Evolutionary conservation across 371 early-diverging fungal species (phyloP).

Genomic region (Mucor velutinosus): DNA sequence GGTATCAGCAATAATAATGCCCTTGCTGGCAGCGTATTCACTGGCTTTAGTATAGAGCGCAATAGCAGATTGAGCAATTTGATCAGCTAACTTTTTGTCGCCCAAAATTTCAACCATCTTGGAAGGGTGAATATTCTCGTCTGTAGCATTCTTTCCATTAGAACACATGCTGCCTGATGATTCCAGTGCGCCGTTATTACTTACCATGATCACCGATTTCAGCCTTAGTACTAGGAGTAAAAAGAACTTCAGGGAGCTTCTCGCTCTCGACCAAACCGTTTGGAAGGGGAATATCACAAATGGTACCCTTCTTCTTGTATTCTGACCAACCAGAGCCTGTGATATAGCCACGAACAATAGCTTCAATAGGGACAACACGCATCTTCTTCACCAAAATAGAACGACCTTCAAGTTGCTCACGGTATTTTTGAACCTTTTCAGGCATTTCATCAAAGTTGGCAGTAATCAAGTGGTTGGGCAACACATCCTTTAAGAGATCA

Average conservation of each 20-base stretch:
- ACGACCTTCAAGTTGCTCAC: slow-evolving; percentile 84
- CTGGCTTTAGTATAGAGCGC: slow-evolving; percentile 56
- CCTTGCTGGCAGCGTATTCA: slow-evolving; percentile 79
- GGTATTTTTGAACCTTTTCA: slow-evolving; percentile 79
- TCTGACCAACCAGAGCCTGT: slow-evolving; percentile 96
- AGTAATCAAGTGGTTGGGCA: slow-evolving; percentile 95
- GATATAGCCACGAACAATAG: slow-evolving; percentile 97
- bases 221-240: slow-evolving; percentile 98
- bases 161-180: neutral
- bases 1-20: slow-evolving; percentile 98
- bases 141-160: slow-evolving; percentile 37
- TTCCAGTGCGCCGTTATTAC: neutral
- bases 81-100: slow-evolving; percentile 48
- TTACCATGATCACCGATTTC: slow-evolving; percentile 94
- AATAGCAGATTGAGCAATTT: slow-evolving; percentile 43
- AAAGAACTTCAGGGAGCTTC: slow-evolving; percentile 81
- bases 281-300: slow-evolving; percentile 90
- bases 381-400: slow-evolving; percentile 91
- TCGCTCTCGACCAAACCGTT: slow-evolving; percentile 82
- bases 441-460: slow-evolving; percentile 94
- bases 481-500: slow-evolving; percentile 76
- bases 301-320: slow-evolving; percentile 89
- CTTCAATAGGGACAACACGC: slow-evolving; percentile 95
- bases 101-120: slow-evolving; percentile 88
- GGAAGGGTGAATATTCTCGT: slow-evolving; percentile 96